Conservation (phyloP, 805 yeast species). For the Lipomyces anomalus region DNA sequence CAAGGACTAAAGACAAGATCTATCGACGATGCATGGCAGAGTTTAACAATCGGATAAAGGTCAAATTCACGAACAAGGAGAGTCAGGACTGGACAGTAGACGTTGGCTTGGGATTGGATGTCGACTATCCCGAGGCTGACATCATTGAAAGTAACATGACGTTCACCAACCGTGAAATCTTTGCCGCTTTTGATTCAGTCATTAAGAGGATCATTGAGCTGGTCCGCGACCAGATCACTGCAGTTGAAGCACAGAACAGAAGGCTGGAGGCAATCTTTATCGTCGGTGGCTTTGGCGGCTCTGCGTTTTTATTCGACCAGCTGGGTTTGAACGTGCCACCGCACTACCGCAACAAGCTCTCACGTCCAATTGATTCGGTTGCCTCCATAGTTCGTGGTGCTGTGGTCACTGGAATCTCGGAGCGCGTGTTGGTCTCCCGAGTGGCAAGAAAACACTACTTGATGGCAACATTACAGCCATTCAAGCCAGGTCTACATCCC, state of each 20-base stretch:
- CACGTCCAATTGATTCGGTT: slow-evolving; percentile 16
- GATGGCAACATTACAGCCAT: slow-evolving; percentile 10
- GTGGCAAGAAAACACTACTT: slow-evolving; percentile 18
- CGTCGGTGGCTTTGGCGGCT: slow-evolving; percentile 22
- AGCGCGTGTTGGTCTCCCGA: slow-evolving; percentile 13
- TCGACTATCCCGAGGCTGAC: slow-evolving; percentile 3
- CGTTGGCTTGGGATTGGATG: slow-evolving; percentile 8
- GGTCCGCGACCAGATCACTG: slow-evolving; percentile 14
- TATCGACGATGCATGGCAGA: slow-evolving; percentile 6
- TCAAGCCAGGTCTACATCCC: slow-evolving; percentile 13
- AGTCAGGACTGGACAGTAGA: slow-evolving; percentile 7
- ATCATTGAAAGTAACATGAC: slow-evolving; percentile 9
- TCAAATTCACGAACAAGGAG: slow-evolving; percentile 2
- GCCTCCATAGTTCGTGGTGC: slow-evolving; percentile 22
- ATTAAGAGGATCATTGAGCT: slow-evolving; percentile 9
- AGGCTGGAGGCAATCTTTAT: slow-evolving; percentile 11
- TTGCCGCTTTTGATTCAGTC: slow-evolving; percentile 9
- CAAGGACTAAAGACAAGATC: slow-evolving; percentile 4
- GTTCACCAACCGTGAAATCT: slow-evolving; percentile 12
- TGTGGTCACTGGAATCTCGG: slow-evolving; percentile 15
- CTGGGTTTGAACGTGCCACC: slow-evolving; percentile 11
- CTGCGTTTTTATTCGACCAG: slow-evolving; percentile 13
- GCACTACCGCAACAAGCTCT: slow-evolving; percentile 4
- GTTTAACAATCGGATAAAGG: slow-evolving; percentile 8
- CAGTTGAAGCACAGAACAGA: slow-evolving; percentile 5